phyloP scores from a whole-genome alignment of 2,329 filamentous ascomycete genomes.

The Macrophomina pseudophaseolina region DNA sequence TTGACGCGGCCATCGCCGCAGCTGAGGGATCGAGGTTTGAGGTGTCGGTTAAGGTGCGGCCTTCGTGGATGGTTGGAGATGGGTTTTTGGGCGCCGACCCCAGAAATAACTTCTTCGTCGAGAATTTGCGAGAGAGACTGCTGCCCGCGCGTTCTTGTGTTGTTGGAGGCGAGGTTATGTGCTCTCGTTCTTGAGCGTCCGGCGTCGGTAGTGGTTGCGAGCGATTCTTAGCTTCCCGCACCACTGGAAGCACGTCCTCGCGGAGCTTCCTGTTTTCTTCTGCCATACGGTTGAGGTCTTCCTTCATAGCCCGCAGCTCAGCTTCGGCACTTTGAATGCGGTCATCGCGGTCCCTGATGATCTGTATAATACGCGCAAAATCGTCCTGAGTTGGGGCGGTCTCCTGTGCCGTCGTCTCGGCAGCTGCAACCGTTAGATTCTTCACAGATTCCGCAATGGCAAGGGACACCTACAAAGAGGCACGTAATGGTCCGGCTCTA shows the following conservation, averaged over 20 bases:
- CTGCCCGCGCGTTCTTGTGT: slow-evolving; percentile 47
- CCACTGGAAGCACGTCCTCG: slow-evolving; percentile 88
- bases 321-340: slow-evolving; percentile 82
- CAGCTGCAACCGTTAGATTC: slow-evolving; percentile 62
- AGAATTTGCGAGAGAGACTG: slow-evolving; percentile 58
- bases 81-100: slow-evolving; percentile 55
- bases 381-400: slow-evolving; percentile 90
- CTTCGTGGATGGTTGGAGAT: slow-evolving; percentile 56
- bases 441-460: background rate
- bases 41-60: slow-evolving; percentile 47
- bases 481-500: slow-evolving; percentile 92
- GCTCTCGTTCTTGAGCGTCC: slow-evolving; percentile 42
- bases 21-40: slow-evolving; percentile 56
- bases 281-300: slow-evolving; percentile 55
- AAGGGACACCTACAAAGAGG: slow-evolving; percentile 73
- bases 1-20: slow-evolving; percentile 56
- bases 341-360: slow-evolving; percentile 87
- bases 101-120: slow-evolving; percentile 59
- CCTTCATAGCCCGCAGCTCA: slow-evolving; percentile 76
- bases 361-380: slow-evolving; percentile 87
- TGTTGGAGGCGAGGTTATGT: slow-evolving; percentile 42
- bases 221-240: slow-evolving; percentile 89
- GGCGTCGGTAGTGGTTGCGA: slow-evolving; percentile 79
- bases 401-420: slow-evolving; percentile 85
- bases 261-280: slow-evolving; percentile 88